These are phyloP conservation scores for Fusarium sp. DNA, from an alignment of 2,329 filamentous ascomycete genomes.

Conservation along the genomic window DNA sequence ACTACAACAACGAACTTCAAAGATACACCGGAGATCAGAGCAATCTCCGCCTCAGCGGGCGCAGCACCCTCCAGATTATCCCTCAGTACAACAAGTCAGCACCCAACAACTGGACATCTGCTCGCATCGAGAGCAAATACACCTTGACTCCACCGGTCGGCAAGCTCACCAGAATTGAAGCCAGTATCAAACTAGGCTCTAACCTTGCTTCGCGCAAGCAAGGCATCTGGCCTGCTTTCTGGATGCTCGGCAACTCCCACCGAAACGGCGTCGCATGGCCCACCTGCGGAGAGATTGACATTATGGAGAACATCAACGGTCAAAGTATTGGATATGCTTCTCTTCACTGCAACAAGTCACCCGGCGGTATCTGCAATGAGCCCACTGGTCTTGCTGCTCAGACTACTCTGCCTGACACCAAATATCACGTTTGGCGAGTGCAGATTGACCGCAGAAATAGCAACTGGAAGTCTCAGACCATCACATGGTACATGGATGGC, in stretches of 20 bases:
- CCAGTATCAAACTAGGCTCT: constrained; percentile 60
- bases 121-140: constrained; percentile 63
- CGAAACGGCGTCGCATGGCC: constrained; percentile 65
- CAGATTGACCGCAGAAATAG: constrained; percentile 61
- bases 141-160: constrained; percentile 60
- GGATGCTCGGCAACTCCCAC: constrained; percentile 65
- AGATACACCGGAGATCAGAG: constrained; percentile 59
- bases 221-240: constrained; percentile 71
- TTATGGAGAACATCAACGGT: constrained; percentile 69
- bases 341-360: constrained; percentile 61
- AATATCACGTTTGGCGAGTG: constrained; percentile 64
- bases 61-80: constrained; percentile 63
- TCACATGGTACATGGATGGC: constrained; percentile 64
- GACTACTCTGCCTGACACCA: constrained; percentile 52
- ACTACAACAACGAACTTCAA: constrained; percentile 66
- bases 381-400: constrained; percentile 56
- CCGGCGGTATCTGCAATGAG: constrained; percentile 65
- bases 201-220: constrained; percentile 58
- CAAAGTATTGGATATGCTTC: constrained; percentile 60
- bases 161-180: constrained; percentile 60
- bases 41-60: constrained; percentile 65
- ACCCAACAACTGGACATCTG: constrained; percentile 64
- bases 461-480: constrained; percentile 61
- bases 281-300: constrained; percentile 67
- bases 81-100: constrained; percentile 56